A percentile compares a stretch with the other conserved stretches of the same genome.
These are phyloP conservation scores for Paspalum vaginatum DNA, from an alignment of 176 grass and related monocot species.

Conservation along the genomic window DNA sequence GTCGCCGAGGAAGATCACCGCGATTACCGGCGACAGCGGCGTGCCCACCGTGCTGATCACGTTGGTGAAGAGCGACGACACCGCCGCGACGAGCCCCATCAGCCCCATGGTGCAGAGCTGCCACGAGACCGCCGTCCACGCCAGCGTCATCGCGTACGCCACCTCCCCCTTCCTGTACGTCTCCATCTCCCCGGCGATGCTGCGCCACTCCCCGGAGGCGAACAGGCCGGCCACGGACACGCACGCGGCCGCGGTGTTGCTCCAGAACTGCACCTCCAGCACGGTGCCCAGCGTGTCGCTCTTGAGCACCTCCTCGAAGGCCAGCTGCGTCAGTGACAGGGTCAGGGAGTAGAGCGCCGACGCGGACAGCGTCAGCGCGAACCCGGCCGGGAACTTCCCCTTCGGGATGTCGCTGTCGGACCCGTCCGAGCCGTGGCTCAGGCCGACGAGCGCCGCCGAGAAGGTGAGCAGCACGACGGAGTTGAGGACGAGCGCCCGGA, in stretches of 20 bases:
- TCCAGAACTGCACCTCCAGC: slow-evolving; percentile 67
- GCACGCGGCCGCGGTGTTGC: slow-evolving; percentile 41
- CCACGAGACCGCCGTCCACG: slow-evolving; percentile 61
- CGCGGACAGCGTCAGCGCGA: slow-evolving; percentile 50
- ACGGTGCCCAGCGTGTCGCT: slow-evolving; percentile 46
- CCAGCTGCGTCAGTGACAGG: slow-evolving; percentile 70
- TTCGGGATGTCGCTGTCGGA: slow-evolving; percentile 16
- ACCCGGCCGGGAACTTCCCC: slow-evolving; percentile 55
- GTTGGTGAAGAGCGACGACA: slow-evolving; percentile 93
- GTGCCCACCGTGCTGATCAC: slow-evolving; percentile 66
- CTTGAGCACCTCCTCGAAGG: slow-evolving; percentile 63
- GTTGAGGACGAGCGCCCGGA: slow-evolving; percentile 63
- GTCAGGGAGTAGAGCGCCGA: slow-evolving; percentile 66
- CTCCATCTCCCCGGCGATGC: slow-evolving; percentile 51
- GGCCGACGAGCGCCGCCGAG: slow-evolving; percentile 59
- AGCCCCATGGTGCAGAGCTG: slow-evolving; percentile 68
- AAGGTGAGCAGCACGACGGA: slow-evolving; percentile 74
- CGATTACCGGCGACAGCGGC: slow-evolving; percentile 63
- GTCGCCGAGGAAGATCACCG: slow-evolving; percentile 77
- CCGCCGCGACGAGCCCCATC: slow-evolving; percentile 61
- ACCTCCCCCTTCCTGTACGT: slow-evolving; percentile 55
- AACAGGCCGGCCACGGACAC: slow-evolving; percentile 62
- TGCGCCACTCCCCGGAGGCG: slow-evolving; percentile 58
- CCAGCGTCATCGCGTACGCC: slow-evolving; percentile 71
- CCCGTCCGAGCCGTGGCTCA: slow-evolving; percentile 31